phyloP scores from a whole-genome alignment of 2,329 filamentous ascomycete species.

The Colletotrichum kahawae region DNA sequence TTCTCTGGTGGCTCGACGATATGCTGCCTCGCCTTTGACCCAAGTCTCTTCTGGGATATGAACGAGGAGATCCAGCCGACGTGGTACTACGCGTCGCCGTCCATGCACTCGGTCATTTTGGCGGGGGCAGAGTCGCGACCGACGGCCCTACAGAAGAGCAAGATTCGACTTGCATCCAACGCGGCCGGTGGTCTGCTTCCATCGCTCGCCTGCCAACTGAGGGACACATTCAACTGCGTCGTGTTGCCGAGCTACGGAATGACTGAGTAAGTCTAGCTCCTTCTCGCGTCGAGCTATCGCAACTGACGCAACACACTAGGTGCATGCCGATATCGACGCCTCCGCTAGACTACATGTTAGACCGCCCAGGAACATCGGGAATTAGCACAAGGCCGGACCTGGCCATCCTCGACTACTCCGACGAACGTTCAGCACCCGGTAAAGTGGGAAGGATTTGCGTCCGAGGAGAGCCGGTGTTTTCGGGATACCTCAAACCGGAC shows the following conservation, averaged over 20 bases:
- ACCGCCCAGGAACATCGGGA: conserved; percentile 58
- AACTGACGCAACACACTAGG: conserved; percentile 20
- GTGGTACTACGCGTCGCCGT: conserved; percentile 64
- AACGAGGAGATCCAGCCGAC: conserved; percentile 52
- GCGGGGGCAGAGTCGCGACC: conserved; percentile 45
- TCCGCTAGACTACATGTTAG: conserved; percentile 55
- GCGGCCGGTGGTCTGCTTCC: conserved; percentile 59
- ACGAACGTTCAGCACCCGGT: conserved; percentile 31
- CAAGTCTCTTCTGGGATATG: conserved; percentile 61
- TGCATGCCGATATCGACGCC: conserved; percentile 64
- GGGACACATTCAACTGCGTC: conserved; percentile 54
- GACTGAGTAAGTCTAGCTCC: conserved; percentile 49
- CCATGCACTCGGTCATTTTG: conserved; percentile 61
- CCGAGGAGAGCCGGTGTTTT: conserved; percentile 55
- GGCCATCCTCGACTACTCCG: conserved; percentile 49
- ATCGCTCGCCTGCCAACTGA: conserved; percentile 51
- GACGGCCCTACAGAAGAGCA: conserved; percentile 44
- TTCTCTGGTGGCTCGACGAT: conserved; percentile 59
- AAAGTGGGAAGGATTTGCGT: conserved; percentile 55
- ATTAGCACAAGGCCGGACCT: conserved; percentile 56
- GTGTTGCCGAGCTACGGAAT: conserved; percentile 64
- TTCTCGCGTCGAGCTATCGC: neutral
- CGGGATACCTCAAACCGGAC: conserved; percentile 51
- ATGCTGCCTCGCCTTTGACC: conserved; percentile 59
- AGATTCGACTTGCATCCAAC: conserved; percentile 59